Evolutionary conservation across 2,329 filamentous ascomycete species (phyloP).

Genomic region (Cladophialophora yegresii): DNA sequence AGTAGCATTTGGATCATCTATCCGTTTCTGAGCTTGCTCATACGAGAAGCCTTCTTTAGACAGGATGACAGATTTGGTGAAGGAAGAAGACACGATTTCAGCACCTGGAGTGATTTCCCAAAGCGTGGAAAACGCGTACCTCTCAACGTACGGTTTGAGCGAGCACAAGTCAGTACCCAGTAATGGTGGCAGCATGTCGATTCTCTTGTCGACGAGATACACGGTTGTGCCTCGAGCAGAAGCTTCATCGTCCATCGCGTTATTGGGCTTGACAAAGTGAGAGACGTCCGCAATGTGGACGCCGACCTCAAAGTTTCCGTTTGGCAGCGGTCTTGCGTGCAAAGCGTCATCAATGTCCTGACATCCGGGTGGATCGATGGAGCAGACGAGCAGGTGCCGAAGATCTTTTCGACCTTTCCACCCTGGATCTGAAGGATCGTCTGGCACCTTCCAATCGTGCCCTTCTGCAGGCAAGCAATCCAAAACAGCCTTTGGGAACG

Average conservation of each 20-base stretch:
- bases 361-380: slow-evolving; percentile 93
- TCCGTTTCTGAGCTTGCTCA: slow-evolving; percentile 89
- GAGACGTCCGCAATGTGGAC: slow-evolving; percentile 99
- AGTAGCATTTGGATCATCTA: slow-evolving; percentile 83
- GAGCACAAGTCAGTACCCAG: slow-evolving; percentile 96
- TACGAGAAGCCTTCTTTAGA: slow-evolving; percentile 97
- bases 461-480: slow-evolving; percentile 91
- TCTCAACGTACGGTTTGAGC: slow-evolving; percentile 95
- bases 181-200: slow-evolving; percentile 97
- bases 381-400: slow-evolving; percentile 84
- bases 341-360: slow-evolving; percentile 98
- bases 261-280: slow-evolving; percentile 95
- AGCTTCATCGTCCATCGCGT: slow-evolving; percentile 94
- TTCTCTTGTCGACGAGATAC: slow-evolving; percentile 97
- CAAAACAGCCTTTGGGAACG: slow-evolving; percentile 91
- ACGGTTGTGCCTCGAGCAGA: slow-evolving; percentile 93
- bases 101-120: slow-evolving; percentile 88
- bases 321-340: slow-evolving; percentile 79
- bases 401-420: slow-evolving; percentile 87
- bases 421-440: slow-evolving; percentile 74
- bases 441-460: slow-evolving; percentile 89
- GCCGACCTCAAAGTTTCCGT: slow-evolving; percentile 93
- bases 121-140: slow-evolving; percentile 78
- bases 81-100: slow-evolving; percentile 79
- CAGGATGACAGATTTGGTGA: slow-evolving; percentile 97